phyloP scores from a whole-genome alignment of 306 rosid species.

The Gastrolobium villosum region DNA sequence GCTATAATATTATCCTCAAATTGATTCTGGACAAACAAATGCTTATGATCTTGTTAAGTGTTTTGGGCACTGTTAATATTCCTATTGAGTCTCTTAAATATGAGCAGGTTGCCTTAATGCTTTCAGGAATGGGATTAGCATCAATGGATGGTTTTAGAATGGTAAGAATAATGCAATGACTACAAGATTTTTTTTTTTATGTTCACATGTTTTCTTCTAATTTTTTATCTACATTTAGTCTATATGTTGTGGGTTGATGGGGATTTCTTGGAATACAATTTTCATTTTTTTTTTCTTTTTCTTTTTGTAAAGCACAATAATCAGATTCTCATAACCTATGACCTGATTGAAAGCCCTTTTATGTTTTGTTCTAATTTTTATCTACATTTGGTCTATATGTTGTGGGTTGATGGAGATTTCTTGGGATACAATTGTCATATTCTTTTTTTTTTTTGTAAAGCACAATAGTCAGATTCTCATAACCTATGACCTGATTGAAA shows the following conservation, averaged over 20 bases:
- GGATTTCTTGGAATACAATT: not conserved
- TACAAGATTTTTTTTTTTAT: not conserved
- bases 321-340: slow-evolving; percentile 8
- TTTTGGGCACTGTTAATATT: slow-evolving; percentile 19
- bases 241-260: slow-evolving; percentile 5
- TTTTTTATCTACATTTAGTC: not conserved
- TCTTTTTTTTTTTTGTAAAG: not conserved
- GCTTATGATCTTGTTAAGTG: not conserved
- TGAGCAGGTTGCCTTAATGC: slow-evolving; percentile 88
- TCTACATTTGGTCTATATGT: not conserved
- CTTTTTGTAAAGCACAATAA: not conserved
- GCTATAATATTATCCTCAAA: not conserved
- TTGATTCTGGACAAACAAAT: slow-evolving; percentile 3
- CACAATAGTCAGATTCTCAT: not conserved
- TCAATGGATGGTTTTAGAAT: slow-evolving; percentile 79
- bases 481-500: slow-evolving; percentile 2
- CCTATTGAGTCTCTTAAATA: slow-evolving; percentile 27
- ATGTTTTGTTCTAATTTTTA: no score
- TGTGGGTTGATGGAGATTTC: slow-evolving; percentile 9
- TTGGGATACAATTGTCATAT: not conserved
- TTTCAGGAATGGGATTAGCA: slow-evolving; percentile 87
- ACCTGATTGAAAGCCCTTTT: slow-evolving; percentile 2
- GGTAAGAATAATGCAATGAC: slow-evolving; percentile 54
- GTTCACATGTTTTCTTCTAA: slow-evolving; percentile 12
- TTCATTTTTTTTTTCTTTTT: slow-evolving; percentile 28